phyloP scores from a whole-genome alignment of 495 filamentous ascomycete species.

The Aspergillus conjunctus region DNA sequence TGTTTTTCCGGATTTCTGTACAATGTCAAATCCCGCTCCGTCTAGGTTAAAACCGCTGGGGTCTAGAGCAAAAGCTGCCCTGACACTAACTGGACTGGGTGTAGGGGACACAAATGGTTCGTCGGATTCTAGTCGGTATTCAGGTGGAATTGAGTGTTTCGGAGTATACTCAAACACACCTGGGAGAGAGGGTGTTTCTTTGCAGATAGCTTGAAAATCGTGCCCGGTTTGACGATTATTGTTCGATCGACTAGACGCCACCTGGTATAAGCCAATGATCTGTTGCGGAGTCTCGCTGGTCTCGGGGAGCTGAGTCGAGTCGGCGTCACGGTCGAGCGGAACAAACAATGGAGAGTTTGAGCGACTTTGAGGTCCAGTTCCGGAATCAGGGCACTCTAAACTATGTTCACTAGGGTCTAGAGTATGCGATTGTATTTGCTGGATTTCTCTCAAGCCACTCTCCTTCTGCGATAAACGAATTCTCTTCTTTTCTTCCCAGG shows the following conservation, averaged over 20 bases:
- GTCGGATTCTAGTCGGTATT: constrained; percentile 26
- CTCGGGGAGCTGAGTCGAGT: constrained; percentile 12
- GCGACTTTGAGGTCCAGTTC: background rate
- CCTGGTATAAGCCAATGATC: background rate
- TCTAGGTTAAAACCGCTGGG: background rate
- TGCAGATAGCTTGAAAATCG: background rate
- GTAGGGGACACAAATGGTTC: background rate
- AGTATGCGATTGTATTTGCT: constrained; percentile 6
- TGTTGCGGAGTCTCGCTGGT: background rate
- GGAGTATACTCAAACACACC: constrained; percentile 11
- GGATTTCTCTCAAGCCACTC: constrained; percentile 3
- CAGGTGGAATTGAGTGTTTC: constrained; percentile 20
- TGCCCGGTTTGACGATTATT: background rate
- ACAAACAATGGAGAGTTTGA: constrained; percentile 27
- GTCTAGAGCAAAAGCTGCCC: background rate
- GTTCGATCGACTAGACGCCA: background rate
- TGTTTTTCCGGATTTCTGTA: background rate
- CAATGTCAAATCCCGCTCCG: background rate
- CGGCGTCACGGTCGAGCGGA: constrained; percentile 16
- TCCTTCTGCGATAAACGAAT: background rate
- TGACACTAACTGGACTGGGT: background rate
- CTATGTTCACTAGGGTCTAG: background rate
- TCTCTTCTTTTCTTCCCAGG: constrained; percentile 37
- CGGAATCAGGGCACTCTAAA: constrained; percentile 7
- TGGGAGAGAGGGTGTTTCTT: background rate